A percentile compares a stretch with the other conserved stretches of the same genome.
Evolutionary conservation across 2,329 filamentous ascomycete species (phyloP).

Genomic region (Alternaria gaisen): DNA sequence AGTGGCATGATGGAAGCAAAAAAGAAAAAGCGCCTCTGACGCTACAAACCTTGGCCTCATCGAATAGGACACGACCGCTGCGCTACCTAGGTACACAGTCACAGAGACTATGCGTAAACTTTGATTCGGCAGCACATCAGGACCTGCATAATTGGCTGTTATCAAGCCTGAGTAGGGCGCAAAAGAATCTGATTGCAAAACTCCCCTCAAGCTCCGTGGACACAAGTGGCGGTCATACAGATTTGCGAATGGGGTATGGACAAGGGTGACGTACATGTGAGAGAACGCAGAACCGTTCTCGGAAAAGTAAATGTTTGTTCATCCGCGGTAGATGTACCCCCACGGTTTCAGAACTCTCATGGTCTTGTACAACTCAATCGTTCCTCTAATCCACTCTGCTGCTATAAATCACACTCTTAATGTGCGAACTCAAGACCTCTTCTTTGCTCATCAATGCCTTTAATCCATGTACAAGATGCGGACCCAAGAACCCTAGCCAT

Average conservation of each 20-base stretch:
- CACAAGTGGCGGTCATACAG: slow-evolving; percentile 15
- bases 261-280: slow-evolving; percentile 8
- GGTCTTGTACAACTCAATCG: background rate
- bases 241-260: slow-evolving; percentile 4
- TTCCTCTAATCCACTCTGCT: slow-evolving; percentile 5
- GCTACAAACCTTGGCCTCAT: slow-evolving; percentile 28
- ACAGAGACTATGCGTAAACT: slow-evolving; percentile 17
- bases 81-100: slow-evolving; percentile 20
- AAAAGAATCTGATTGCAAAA: slow-evolving; percentile 4
- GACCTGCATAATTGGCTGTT: background rate
- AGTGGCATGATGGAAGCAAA: slow-evolving; percentile 25
- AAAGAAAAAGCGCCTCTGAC: slow-evolving; percentile 20
- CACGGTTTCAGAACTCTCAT: slow-evolving; percentile 5
- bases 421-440: slow-evolving; percentile 8
- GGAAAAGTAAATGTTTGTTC: slow-evolving; percentile 14
- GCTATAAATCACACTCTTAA: slow-evolving; percentile 20
- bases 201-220: slow-evolving; percentile 5
- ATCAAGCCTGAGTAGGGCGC: slow-evolving; percentile 19
- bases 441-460: background rate
- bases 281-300: slow-evolving; percentile 14
- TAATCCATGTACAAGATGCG: slow-evolving; percentile 23
- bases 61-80: slow-evolving; percentile 26
- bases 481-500: slow-evolving; percentile 23
- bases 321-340: slow-evolving; percentile 4
- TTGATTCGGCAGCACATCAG: slow-evolving; percentile 15